Evolutionary conservation across 495 filamentous ascomycete genomes (phyloP), one percentile per base, ranked within the genome.

Genomic region (Pyrenula massariospora): DNA sequence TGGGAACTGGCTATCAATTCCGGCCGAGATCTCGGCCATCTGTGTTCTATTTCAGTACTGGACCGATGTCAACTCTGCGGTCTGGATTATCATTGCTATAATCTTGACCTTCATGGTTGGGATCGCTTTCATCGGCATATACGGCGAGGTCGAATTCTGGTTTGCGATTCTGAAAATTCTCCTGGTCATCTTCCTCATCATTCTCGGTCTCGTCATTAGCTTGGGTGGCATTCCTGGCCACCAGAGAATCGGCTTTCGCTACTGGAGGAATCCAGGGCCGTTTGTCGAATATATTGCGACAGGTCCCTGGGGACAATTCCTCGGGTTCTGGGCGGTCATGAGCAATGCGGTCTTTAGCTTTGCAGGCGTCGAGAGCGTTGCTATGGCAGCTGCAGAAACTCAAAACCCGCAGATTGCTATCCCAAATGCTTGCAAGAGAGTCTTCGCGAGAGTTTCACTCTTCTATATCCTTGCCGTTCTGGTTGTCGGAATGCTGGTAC

Each of bases 1-100:
- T 53, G 68, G 68, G 12, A 63, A 62, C 24, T 72, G 87, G 60
- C 85, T 94, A 60, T 75, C 84, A 36, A 77, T 85, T 12, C 82
- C 83, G 3, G 74, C 72, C 61, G 82, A 84, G 66, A 80, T 84
- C 48, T 78, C 79, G n/a, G 82, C 82, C 11, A 74, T 75, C 10
- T 77, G 79, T 20, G 79, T 84, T 5, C 62, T 86, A 22, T 77
- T 84, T 53, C 69, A 79, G 63, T 85, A 74, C 60, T 84, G 80
- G 78, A 76, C 73, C n/a, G 68, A 77, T 25, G 61, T 80, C 36
- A 78, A 75, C 56, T 67, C 76, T 0, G 71, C 76, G 0, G 66
- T 77, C 2, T 82, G 80, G 66, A 78, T 84, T 48, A 70, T 78
- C 22, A 61, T 77, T 22, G 78, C 84, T 53, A 79, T 84, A 58